A percentile compares a stretch with the other conserved stretches of the same genome.
Evolutionary conservation across 2,329 filamentous ascomycete genomes (phyloP).

Genomic region (Acephala macrosclerotiorum): DNA sequence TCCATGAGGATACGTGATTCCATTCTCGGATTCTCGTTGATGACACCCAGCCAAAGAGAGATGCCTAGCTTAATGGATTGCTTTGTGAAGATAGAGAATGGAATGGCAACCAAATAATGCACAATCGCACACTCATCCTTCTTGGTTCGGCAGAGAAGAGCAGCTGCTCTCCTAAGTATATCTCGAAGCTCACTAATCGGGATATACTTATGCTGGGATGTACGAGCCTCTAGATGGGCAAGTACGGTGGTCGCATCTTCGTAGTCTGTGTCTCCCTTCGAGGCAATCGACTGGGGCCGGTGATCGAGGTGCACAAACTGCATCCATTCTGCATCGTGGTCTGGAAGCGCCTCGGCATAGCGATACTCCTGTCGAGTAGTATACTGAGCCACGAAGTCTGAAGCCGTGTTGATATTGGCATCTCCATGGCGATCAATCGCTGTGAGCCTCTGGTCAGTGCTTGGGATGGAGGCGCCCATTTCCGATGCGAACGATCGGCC

Average conservation of each 20-base stretch:
- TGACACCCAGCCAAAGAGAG: conserved; percentile 94
- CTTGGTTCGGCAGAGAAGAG: conserved; percentile 80
- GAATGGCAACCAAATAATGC: conserved; percentile 89
- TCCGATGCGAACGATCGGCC: conserved; percentile 94
- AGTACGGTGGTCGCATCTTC: conserved; percentile 71
- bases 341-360: conserved; percentile 78
- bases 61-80: conserved; percentile 95
- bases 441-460: conserved; percentile 83
- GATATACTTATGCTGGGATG: conserved; percentile 72
- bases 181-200: conserved; percentile 79
- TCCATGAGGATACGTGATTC: conserved; percentile 86
- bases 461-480: conserved; percentile 86
- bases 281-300: conserved; percentile 49
- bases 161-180: conserved; percentile 83
- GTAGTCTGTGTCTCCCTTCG: conserved; percentile 60
- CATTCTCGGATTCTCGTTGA: conserved; percentile 92
- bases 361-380: conserved; percentile 96
- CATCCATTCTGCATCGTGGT: conserved; percentile 72
- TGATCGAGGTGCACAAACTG: conserved; percentile 63
- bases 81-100: conserved; percentile 92
- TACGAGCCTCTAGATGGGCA: conserved; percentile 74
- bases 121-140: conserved; percentile 80
- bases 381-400: conserved; percentile 96
- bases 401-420: conserved; percentile 85
- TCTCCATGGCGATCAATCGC: conserved; percentile 80